Conservation (phyloP, 495 filamentous ascomycete genomes). For the Astrocystis sublimbata region DNA sequence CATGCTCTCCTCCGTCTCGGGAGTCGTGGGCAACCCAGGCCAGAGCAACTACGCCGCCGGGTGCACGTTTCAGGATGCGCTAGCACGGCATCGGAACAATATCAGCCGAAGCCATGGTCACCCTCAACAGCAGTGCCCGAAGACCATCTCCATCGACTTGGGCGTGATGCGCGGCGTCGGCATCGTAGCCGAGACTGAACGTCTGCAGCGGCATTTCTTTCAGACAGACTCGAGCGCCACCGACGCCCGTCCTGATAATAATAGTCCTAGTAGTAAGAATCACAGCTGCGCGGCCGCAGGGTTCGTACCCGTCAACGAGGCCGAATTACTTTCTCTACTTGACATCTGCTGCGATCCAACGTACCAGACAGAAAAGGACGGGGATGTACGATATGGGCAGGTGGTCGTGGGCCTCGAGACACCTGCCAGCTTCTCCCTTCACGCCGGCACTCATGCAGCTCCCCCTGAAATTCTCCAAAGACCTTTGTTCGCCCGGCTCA, state of each 20-base stretch:
- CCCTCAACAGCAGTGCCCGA: not conserved
- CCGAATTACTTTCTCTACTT: not conserved
- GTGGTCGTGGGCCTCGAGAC: not conserved
- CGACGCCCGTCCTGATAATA: too few species aligned
- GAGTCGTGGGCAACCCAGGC: not conserved
- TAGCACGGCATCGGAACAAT: not conserved
- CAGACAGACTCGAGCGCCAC: not conserved
- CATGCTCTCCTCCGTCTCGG: not conserved
- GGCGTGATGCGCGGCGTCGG: not conserved
- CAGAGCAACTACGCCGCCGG: not conserved
- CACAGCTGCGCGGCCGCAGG: too few species aligned
- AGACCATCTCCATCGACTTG: not conserved
- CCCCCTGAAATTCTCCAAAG: too few species aligned
- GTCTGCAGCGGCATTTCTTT: not conserved
- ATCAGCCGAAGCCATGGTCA: too few species aligned
- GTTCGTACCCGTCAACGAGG: not conserved
- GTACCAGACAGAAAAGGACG: not conserved
- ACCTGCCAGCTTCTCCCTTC: too few species aligned
- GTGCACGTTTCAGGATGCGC: not conserved
- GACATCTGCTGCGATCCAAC: not conserved
- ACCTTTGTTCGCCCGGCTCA: too few species aligned
- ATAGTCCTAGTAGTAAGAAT: too few species aligned
- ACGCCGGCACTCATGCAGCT: too few species aligned
- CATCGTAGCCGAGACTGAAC: not conserved
- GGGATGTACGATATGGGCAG: not conserved